phyloP scores from a whole-genome alignment of 768 basidiomycete genomes.

The Exsudoporus frostii region DNA sequence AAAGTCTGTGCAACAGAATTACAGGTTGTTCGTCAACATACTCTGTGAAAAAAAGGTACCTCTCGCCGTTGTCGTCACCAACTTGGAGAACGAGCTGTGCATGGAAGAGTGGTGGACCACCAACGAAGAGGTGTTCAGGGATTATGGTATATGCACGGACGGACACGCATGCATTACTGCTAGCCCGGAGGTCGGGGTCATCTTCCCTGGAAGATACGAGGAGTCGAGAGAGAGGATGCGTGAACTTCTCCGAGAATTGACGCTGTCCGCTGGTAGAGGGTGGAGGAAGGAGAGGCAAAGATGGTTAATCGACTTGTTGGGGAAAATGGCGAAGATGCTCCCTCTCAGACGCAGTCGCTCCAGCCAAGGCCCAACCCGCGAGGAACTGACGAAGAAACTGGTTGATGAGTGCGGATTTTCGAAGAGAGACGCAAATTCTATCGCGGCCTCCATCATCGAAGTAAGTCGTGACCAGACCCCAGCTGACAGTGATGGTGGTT shows the following conservation, averaged over 20 bases:
- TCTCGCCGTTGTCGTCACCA: conserved; percentile 36
- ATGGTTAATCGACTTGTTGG: conserved; percentile 20
- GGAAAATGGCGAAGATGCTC: conserved; percentile 20
- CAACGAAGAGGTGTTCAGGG: conserved; percentile 32
- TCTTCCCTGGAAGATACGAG: conserved; percentile 27
- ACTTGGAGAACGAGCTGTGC: conserved; percentile 35
- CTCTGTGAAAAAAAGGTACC: conserved; percentile 39
- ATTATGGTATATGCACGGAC: conserved; percentile 25
- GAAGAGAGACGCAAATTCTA: conserved; percentile 10
- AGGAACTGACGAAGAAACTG: conserved; percentile 11
- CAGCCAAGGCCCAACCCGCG: neutral
- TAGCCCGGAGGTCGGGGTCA: conserved; percentile 20
- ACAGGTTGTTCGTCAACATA: conserved; percentile 37
- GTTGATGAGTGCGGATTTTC: conserved; percentile 18
- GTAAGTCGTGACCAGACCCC: neutral
- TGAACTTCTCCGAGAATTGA: conserved; percentile 11
- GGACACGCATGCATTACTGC: conserved; percentile 43
- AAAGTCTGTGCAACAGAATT: conserved; percentile 36
- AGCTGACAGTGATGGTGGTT: neutral
- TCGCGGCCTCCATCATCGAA: conserved; percentile 23
- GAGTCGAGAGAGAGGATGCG: conserved; percentile 29
- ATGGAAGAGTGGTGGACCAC: conserved; percentile 39
- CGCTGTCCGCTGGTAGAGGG: neutral
- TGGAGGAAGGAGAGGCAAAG: conserved; percentile 18
- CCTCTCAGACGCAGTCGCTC: conserved; percentile 3